Percentiles rank a stretch among this genome's conserved stretches.
These are phyloP conservation scores for Grammothele lineata DNA, from an alignment of 768 basidiomycete genomes.

Conservation along the genomic window DNA sequence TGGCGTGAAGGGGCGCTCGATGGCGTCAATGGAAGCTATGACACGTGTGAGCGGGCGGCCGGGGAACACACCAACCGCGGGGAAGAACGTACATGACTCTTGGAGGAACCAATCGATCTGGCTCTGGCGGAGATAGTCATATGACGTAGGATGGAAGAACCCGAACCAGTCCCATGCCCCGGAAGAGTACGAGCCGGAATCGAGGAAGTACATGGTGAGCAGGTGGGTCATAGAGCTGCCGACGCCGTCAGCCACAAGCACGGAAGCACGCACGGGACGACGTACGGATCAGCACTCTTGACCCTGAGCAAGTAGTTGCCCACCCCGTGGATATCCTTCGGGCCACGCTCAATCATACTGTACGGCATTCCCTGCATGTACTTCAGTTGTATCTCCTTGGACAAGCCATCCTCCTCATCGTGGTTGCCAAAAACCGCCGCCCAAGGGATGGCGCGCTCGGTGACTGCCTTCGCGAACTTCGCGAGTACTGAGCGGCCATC, in stretches of 20 bases:
- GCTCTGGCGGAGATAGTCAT: conserved; percentile 78
- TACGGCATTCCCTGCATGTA: conserved; percentile 81
- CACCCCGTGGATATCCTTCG: conserved; percentile 79
- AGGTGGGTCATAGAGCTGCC: conserved; percentile 81
- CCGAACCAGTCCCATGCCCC: conserved; percentile 60
- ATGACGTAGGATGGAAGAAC: conserved; percentile 64
- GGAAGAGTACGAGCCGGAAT: conserved; percentile 75
- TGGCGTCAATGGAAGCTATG: conserved; percentile 57
- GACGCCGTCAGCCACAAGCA: neutral
- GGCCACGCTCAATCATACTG: conserved; percentile 76
- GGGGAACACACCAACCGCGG: neutral
- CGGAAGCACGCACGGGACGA: conserved; percentile 15
- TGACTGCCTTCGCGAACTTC: conserved; percentile 80
- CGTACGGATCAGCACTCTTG: conserved; percentile 78
- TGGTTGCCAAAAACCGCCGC: conserved; percentile 94
- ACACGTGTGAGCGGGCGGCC: neutral
- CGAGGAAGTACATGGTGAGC: conserved; percentile 88
- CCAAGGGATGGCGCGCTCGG: conserved; percentile 80
- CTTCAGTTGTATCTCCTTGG: conserved; percentile 60
- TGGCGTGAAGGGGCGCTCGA: conserved; percentile 80
- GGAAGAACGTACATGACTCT: conserved; percentile 50
- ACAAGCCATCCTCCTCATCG: conserved; percentile 68
- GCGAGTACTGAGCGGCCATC: conserved; percentile 84
- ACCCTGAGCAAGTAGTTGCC: conserved; percentile 92
- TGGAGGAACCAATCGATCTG: conserved; percentile 92